Evolutionary conservation across 2,329 filamentous ascomycete species (phyloP), one percentile per base, ranked within the genome.

Genomic region (Colletotrichum tabaci): DNA sequence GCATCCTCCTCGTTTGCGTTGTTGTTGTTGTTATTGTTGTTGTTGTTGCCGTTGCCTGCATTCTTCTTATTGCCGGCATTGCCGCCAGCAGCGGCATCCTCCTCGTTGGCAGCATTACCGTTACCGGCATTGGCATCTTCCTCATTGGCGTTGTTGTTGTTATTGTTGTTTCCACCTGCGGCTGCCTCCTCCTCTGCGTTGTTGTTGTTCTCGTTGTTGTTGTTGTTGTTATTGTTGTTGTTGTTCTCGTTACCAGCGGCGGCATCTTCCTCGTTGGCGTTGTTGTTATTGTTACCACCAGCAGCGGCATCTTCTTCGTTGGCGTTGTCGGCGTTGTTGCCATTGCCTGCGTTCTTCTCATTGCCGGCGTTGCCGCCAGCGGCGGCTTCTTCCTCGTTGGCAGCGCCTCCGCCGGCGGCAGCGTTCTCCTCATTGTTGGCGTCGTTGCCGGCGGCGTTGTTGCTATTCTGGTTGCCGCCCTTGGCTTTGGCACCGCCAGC

Each of bases 401-500:
- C 35, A 16, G 5, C 46, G 16, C 16, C 26, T 40, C 3, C 50
- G 21, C 42, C 55, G 21, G n/a, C 64, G 21, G 57, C 47, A 10
- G 52, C 61, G 4, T 60, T 53, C 1, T 55, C 40, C 7, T 38
- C 66, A 6, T 52, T 61, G 1, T 21, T 46, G 13, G 44, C 61
- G 2, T 46, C 35, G 18, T 61, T 58, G 21, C 56, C 50, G 30
- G 44, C 30, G 12, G 52, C 61, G 2, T 47, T n/a, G 18, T 61
- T 58, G 18, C 44, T 42, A 6, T 61, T 60, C 0, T 26, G 30
- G 12, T 26, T 56, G 21, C 26, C 61, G 10, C 23, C 44, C 18
- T 55, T 58, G 46, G 35, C 61, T 38, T 58, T 42, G n/a, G 42
- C 55, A 35, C 61, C 61, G 26, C 58, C 58, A 6, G 9, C 58